Conservation (phyloP, 495 filamentous ascomycete species). For the Niebla homalea region DNA sequence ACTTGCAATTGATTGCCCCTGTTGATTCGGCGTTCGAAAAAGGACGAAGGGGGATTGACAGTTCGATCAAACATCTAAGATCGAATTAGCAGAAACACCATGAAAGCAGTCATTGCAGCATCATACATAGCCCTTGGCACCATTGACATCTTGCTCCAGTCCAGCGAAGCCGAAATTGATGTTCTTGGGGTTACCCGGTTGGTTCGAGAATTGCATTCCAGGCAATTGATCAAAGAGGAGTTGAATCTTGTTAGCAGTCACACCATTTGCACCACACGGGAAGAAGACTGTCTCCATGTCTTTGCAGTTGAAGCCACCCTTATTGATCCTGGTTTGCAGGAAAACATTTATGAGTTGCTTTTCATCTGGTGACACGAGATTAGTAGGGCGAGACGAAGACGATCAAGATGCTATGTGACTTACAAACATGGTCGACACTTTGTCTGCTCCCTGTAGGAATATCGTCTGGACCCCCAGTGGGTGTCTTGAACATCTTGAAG, state of each 20-base stretch:
- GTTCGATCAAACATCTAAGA: background rate
- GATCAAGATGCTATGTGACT: background rate
- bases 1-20: background rate
- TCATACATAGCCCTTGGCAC: background rate
- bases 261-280: background rate
- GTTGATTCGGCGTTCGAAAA: background rate
- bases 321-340: background rate
- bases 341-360: background rate
- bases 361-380: background rate
- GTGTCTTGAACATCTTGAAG: background rate
- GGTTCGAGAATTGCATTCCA: background rate
- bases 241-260: background rate
- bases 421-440: conserved; percentile 8
- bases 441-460: conserved; percentile 3
- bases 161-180: background rate
- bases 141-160: background rate
- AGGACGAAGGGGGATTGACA: background rate
- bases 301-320: background rate
- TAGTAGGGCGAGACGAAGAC: too few relatives aligned
- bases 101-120: too few relatives aligned
- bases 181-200: background rate
- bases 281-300: conserved; percentile 1
- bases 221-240: background rate
- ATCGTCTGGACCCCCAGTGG: background rate
- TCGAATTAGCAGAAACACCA: too few relatives aligned